phyloP scores from a whole-genome alignment of 164 flowering plant species.

The Magnolia changhungtana region DNA sequence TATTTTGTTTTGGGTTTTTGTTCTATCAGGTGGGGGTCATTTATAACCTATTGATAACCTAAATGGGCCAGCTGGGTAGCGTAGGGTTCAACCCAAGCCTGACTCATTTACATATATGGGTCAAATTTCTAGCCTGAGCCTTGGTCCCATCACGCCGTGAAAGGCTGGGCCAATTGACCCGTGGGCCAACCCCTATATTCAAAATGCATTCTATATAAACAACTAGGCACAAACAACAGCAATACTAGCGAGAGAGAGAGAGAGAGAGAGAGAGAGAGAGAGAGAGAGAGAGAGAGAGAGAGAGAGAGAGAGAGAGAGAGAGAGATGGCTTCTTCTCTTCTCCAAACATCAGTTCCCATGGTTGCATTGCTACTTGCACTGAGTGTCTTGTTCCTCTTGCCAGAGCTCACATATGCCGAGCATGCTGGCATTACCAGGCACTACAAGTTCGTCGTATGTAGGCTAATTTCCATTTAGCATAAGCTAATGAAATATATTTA shows the following conservation, averaged over 20 bases:
- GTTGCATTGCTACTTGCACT: conserved; percentile 16
- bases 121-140: not conserved
- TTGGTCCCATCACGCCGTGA: not conserved
- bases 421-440: conserved; percentile 30
- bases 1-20: too few relatives aligned
- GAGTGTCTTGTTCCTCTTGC: conserved; percentile 12
- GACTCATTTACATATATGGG: not conserved
- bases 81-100: not conserved
- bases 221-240: not conserved
- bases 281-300: not conserved
- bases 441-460: conserved; percentile 33
- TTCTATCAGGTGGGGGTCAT: too few relatives aligned
- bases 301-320: conserved; percentile 7
- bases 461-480: not conserved
- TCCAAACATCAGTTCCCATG: not conserved
- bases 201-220: not conserved
- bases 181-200: not conserved
- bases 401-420: conserved; percentile 17
- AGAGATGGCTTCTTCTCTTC: conserved; percentile 5
- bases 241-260: not conserved
- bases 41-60: too few relatives aligned
- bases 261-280: conserved; percentile 3
- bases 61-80: too few relatives aligned
- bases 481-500: not conserved
- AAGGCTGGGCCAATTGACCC: too few relatives aligned